phyloP scores from a whole-genome alignment of 148 eudicot genomes.

The Amaranthus hypochondriacus region DNA sequence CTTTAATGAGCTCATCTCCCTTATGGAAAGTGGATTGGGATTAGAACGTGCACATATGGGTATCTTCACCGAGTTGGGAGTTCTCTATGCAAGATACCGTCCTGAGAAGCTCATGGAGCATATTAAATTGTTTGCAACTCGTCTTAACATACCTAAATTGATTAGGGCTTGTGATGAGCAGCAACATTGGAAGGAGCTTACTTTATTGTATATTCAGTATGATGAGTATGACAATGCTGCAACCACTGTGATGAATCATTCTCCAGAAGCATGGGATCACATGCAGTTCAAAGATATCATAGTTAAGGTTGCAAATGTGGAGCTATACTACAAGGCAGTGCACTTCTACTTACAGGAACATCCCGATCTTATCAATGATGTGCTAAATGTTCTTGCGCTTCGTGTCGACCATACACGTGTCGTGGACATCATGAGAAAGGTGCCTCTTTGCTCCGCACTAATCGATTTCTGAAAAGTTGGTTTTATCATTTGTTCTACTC shows the following conservation, averaged over 20 bases:
- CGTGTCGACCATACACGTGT: conserved; percentile 95
- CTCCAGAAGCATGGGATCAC: conserved; percentile 52
- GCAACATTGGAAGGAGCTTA: conserved; percentile 95
- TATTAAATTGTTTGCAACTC: conserved; percentile 82
- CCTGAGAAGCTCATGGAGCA: conserved; percentile 98
- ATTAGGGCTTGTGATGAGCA: conserved; percentile 97
- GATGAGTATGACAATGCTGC: conserved; percentile 85
- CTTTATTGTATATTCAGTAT: conserved; percentile 83
- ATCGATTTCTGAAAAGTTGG: not conserved
- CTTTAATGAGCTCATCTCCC: conserved; percentile 89
- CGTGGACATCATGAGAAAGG: conserved; percentile 98
- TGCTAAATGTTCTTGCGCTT: conserved; percentile 91
- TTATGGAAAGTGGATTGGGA: conserved; percentile 96
- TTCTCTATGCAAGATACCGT: conserved; percentile 93
- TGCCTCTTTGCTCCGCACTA: conserved; percentile 15
- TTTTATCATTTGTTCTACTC: not conserved
- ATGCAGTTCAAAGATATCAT: conserved; percentile 56
- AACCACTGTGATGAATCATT: conserved; percentile 48
- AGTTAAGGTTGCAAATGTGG: conserved; percentile 95
- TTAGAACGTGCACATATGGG: conserved; percentile 99
- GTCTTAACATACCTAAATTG: conserved; percentile 93
- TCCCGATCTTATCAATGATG: conserved; percentile 93
- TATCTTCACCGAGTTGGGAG: conserved; percentile 92
- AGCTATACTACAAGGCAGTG: conserved; percentile 92
- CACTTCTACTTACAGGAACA: conserved; percentile 96